Percentiles rank a stretch among this genome's conserved stretches.
These are phyloP conservation scores for Hypoxylon sp. DNA, from an alignment of 2,329 filamentous ascomycete genomes.

Conservation along the genomic window DNA sequence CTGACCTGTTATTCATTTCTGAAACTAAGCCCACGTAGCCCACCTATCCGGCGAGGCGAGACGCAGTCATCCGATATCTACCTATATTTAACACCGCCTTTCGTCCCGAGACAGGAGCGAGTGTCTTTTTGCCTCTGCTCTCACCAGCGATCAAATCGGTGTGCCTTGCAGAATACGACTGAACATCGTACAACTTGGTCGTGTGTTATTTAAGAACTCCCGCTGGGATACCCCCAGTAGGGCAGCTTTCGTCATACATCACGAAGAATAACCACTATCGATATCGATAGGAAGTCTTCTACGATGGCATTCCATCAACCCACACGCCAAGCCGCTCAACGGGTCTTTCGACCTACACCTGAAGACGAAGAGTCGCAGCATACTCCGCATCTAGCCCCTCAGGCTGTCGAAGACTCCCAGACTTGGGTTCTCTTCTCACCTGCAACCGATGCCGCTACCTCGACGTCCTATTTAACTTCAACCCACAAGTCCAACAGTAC, in stretches of 20 bases:
- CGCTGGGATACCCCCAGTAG: conserved; percentile 44
- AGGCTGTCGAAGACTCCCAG: conserved; percentile 77
- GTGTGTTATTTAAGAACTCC: conserved; percentile 41
- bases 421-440: conserved; percentile 98
- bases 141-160: conserved; percentile 14
- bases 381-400: conserved; percentile 53
- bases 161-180: conserved; percentile 20
- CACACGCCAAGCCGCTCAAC: conserved; percentile 66
- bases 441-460: conserved; percentile 70
- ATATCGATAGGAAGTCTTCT: conserved; percentile 45
- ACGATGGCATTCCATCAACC: conserved; percentile 74
- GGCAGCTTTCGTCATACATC: conserved; percentile 48
- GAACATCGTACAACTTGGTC: conserved; percentile 29
- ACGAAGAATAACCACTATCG: conserved; percentile 27
- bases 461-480: conserved; percentile 77
- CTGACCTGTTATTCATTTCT: conserved; percentile 29
- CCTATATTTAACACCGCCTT: conserved; percentile 35
- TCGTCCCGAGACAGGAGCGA: conserved; percentile 23
- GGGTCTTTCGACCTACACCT: conserved; percentile 60
- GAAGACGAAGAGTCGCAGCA: conserved; percentile 58
- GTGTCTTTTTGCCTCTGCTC: conserved; percentile 25
- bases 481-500: conserved; percentile 75
- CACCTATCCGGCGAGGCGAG: conserved; percentile 26
- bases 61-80: conserved; percentile 34
- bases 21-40: conserved; percentile 36